Conservation (phyloP, 2,329 filamentous ascomycete species). For the Colletotrichum phormii region DNA sequence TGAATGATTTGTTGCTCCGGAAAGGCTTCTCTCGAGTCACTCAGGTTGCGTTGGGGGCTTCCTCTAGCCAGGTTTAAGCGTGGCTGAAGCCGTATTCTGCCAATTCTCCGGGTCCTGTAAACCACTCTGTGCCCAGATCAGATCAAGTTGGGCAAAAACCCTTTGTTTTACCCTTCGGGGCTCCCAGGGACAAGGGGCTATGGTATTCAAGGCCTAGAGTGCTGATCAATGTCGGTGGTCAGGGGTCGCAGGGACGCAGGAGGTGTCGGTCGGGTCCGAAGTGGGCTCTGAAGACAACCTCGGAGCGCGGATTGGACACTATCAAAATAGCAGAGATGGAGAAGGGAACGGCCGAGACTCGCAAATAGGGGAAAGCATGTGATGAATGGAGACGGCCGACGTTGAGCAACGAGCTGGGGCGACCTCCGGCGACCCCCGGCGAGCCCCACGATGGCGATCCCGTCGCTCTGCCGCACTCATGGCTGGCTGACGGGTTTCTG, state of each 20-base stretch:
- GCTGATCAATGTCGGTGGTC: slow-evolving; percentile 4
- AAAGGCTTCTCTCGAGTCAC: slow-evolving; percentile 4
- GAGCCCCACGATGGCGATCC: slow-evolving; percentile 25
- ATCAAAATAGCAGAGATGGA: slow-evolving; percentile 19
- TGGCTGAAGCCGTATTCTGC: slow-evolving; percentile 14
- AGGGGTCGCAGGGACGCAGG: not conserved
- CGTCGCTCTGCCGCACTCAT: slow-evolving; percentile 17
- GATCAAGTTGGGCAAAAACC: not conserved
- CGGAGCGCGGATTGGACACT: slow-evolving; percentile 2
- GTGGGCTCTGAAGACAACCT: not conserved
- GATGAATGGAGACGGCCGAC: slow-evolving; percentile 29
- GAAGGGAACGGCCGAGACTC: slow-evolving; percentile 7
- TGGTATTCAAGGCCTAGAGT: not conserved
- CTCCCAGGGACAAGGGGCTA: slow-evolving; percentile 1
- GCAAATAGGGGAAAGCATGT: slow-evolving; percentile 21
- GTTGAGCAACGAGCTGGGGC: slow-evolving; percentile 5
- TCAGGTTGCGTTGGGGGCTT: not conserved
- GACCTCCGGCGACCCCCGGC: slow-evolving; percentile 12
- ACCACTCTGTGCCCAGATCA: not conserved
- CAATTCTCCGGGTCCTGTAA: not conserved
- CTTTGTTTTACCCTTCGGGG: not conserved
- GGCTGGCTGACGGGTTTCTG: not conserved
- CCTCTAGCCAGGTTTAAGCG: slow-evolving; percentile 10
- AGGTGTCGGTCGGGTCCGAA: slow-evolving; percentile 23
- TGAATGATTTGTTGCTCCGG: not conserved